A percentile compares a stretch with the other conserved stretches of the same genome.
Conservation (phyloP, 495 filamentous ascomycete species). For the Coniosporium apollinis region DNA sequence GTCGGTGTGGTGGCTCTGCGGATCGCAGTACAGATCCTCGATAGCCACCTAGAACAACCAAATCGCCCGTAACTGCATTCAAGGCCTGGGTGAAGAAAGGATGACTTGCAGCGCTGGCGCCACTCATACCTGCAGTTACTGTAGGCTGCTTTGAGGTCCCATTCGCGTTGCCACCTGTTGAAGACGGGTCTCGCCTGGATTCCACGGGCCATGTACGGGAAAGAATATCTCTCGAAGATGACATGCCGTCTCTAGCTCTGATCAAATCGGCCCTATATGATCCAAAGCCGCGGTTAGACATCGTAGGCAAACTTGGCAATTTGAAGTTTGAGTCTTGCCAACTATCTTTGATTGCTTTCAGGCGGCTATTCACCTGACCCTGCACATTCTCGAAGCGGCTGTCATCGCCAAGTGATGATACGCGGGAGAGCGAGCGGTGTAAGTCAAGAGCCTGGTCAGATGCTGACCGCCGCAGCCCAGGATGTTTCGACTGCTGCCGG, state of each 20-base stretch:
- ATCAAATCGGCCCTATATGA: slow-evolving; percentile 14
- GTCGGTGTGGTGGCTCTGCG: slow-evolving; percentile 61
- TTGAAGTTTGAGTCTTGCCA: slow-evolving; percentile 63
- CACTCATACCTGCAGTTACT: neutral
- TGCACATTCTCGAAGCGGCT: slow-evolving; percentile 65
- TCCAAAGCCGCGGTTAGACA: slow-evolving; percentile 24
- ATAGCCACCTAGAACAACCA: slow-evolving; percentile 84
- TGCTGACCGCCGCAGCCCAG: slow-evolving; percentile 38
- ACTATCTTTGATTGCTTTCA: slow-evolving; percentile 86
- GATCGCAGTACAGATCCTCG: slow-evolving; percentile 77
- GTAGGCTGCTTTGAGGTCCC: neutral
- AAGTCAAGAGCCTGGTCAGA: slow-evolving; percentile 61
- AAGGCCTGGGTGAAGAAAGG: slow-evolving; percentile 47
- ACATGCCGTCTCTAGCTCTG: neutral
- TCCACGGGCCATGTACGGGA: too few species aligned
- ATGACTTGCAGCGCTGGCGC: slow-evolving; percentile 12
- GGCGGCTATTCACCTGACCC: slow-evolving; percentile 64
- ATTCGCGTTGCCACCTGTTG: too few species aligned
- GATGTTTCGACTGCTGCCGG: neutral
- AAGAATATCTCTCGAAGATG: too few species aligned
- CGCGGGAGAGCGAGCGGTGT: slow-evolving; percentile 42
- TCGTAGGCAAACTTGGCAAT: slow-evolving; percentile 45
- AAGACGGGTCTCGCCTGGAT: too few species aligned
- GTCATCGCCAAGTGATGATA: slow-evolving; percentile 75
- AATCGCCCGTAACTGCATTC: slow-evolving; percentile 57